These are phyloP conservation scores for Daldinia loculata DNA, from an alignment of 495 filamentous ascomycete genomes.

Conservation along the genomic window DNA sequence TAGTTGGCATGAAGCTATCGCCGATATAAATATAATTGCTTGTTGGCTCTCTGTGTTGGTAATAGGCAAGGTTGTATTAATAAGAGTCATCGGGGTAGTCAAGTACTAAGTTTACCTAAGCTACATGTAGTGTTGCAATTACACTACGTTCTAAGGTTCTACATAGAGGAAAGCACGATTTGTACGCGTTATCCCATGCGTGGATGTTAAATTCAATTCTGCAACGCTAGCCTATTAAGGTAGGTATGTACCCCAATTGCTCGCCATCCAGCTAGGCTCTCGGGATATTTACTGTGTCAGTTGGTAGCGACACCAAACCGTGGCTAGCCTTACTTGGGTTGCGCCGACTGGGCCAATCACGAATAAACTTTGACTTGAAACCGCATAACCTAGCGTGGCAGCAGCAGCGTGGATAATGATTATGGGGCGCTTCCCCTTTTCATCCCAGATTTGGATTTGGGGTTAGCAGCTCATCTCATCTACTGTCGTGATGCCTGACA, in stretches of 20 bases:
- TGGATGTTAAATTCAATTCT: slow-evolving; percentile 5
- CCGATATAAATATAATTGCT: no score
- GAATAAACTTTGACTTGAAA: slow-evolving; percentile 39
- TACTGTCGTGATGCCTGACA: slow-evolving; percentile 21
- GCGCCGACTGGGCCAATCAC: slow-evolving; percentile 31
- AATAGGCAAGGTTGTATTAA: background rate
- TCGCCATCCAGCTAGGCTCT: slow-evolving; percentile 26
- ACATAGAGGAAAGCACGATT: background rate
- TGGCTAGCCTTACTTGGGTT: slow-evolving; percentile 34
- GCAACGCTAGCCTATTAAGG: background rate
- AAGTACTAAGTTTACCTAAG: no score
- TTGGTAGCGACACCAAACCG: slow-evolving; percentile 22
- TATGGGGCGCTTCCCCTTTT: slow-evolving; percentile 17
- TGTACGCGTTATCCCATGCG: background rate
- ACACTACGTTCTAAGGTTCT: no score
- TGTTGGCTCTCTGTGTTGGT: background rate
- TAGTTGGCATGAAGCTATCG: background rate
- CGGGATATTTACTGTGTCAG: slow-evolving; percentile 41
- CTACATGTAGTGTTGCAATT: no score
- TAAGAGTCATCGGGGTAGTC: background rate
- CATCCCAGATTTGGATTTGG: slow-evolving; percentile 22
- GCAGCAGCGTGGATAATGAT: slow-evolving; percentile 15
- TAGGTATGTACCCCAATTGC: background rate
- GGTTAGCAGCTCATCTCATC: slow-evolving; percentile 28
- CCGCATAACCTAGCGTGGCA: slow-evolving; percentile 29